Evolutionary conservation across 1,139 yeast genomes (phyloP), one percentile per base, ranked within the genome.

Genomic region (Barnettozyma hawaiiensis): DNA sequence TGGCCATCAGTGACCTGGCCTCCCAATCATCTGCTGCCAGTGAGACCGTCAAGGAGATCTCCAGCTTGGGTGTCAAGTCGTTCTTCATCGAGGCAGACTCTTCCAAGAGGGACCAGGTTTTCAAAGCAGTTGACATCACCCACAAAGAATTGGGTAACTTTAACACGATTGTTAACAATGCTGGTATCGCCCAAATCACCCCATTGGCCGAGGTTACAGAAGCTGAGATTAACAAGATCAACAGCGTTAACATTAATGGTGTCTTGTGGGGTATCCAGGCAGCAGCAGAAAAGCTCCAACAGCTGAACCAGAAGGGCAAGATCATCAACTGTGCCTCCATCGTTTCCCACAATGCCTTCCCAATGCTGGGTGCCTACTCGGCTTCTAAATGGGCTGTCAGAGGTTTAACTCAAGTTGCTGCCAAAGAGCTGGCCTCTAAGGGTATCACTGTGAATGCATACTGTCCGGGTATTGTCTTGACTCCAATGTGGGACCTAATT

Each of bases 181-280:
- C 67, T 3, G 67, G 67, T 16, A 53, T 61, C 47, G 57, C 61
- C 7, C 43, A 46, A 14, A 49, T 58, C 21, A 45, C 46, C 1
- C 43, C 57, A 6, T 39, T 61, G 14, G 42, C 47, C 24, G 63
- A 59, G 2, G 50, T 48, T n/a, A 51, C 59, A 3, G 53, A 48
- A 15, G 60, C 50, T 16, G 58, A 58, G 7, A 37, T 55, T 11
- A 37, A 52, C 5, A 44, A 41, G 14, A 47, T 55, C n/a, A 46
- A 41, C 40, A 37, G 45, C 7, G 52, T 62, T 35, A 63, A 63
- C 40, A 47, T 61, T 27, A 58, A 57, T 39, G 65, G 66, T 42
- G 60, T 56, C 9, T 39, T 62, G 16, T 58, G 49, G 44, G 62
- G 64, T 31, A 61, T 59, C 15, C 65, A 62, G 47, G 66, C 65